Base-by-base conservation (phyloP, 179 eudicot species). In the Heliamphora pulchella region DNA sequence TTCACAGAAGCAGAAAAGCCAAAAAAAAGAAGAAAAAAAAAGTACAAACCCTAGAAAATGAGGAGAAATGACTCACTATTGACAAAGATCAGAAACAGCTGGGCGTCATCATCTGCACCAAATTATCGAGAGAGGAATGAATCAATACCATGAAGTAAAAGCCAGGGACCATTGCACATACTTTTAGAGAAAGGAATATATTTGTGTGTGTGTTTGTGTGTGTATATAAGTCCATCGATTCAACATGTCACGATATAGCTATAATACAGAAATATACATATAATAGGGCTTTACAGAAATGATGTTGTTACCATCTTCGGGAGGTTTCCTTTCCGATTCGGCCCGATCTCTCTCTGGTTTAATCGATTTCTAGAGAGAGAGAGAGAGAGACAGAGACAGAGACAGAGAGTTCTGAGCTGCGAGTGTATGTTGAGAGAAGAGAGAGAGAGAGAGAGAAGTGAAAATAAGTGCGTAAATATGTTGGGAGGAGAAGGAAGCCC, bases 91-190 rank as follows among this genome's bases (percentile, higher is more conserved):
- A 14, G 58, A 15, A 71, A n/a, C 47, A 46, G 11, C 55, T 8
- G 44, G 68, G 18, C 51, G 11, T 44, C 51, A 0, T 43, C 64
- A 78, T 58, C 65, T 55, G 53, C 11, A 17, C 48, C 39, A 66
- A 67, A 67, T 67, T 65, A 67, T 64, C 65, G 69, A 31, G 62
- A 62, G 70, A 61, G 57, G 3, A 57, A 63, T 77, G 80, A 75
- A 78, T 78, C 80, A 67, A 75, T 31, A 54, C 3, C 22, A 39
- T 65, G 61, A 65, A 50, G 46, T 63, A 64, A 50, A 47, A 31
- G 58, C 14, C 44, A 76, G 14, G 39, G 46, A 46, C 70, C 79
- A 22, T 47, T 77, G 79, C 69, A 76, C 70, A 48, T 20, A 44
- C 18, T 48, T 47, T 1, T 2, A 55, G 50, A 53, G 47, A 39